A percentile compares a stretch with the other conserved stretches of the same genome.
These are phyloP conservation scores for Posidonia oceanica DNA, from an alignment of 116 monocot species.

Conservation along the genomic window DNA sequence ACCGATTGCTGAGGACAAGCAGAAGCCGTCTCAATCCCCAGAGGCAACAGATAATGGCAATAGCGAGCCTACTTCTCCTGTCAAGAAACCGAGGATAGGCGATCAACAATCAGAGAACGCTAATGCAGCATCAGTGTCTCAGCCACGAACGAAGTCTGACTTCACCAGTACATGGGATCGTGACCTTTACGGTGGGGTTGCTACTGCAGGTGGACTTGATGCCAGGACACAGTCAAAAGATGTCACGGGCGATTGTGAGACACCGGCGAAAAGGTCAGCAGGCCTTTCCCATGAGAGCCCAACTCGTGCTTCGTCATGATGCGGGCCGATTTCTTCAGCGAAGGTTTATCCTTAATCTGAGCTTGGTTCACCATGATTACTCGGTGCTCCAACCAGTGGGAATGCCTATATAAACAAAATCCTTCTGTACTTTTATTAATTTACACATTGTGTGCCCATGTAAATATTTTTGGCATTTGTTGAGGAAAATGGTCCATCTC, in stretches of 20 bases:
- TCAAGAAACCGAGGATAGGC: conserved; percentile 23
- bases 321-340: no score
- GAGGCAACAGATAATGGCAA: conserved; percentile 7
- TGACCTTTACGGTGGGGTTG: neutral
- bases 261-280: no score
- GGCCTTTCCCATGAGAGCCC: no score
- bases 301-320: no score
- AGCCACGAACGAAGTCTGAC: neutral
- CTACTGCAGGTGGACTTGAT: neutral
- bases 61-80: neutral
- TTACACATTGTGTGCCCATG: no score
- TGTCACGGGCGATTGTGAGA: neutral
- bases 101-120: conserved; percentile 5
- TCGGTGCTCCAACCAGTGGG: no score
- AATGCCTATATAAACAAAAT: no score
- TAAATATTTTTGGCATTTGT: no score
- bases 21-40: conserved; percentile 5
- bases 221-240: neutral
- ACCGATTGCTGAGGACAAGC: conserved; percentile 12
- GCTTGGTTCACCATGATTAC: no score
- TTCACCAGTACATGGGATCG: neutral
- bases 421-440: no score
- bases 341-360: no score
- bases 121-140: neutral
- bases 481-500: no score